Evolutionary conservation across 495 filamentous ascomycete species (phyloP), one percentile per base, ranked within the genome.

Genomic region (Lophiostoma macrostomum): DNA sequence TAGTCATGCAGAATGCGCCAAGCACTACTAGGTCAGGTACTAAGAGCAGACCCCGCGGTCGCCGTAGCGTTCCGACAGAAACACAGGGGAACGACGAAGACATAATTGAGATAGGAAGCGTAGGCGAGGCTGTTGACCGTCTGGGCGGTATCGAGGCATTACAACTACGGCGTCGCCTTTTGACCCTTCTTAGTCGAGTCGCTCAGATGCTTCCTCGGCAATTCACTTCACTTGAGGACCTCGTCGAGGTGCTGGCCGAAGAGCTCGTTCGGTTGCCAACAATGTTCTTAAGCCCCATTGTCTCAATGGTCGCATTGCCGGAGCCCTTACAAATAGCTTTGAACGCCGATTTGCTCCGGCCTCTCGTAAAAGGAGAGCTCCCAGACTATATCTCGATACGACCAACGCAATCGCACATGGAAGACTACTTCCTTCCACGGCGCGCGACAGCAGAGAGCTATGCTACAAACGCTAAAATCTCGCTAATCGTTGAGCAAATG

Each of bases 381-480:
- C 82, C 86, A 0, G 41, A 61, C 19, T 61, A 67, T 42, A 46
- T 64, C 63, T 34, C 75, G 78, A 22, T 56, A 1, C 62, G 67
- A 11, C 67, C 76, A 14, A 69, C 73, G 40, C 71, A 73, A 35
- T 58, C 56, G 1, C 64, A 60, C 4, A 68, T 96, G 19, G 77
- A 87, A 53, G 51, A 73, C 36, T 82, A 80, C 62, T 94, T 82
- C 63, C 73, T 95, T 1, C 90, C 88, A 0, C 88, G 76, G 45
- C 69, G 83, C 1, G 88, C 91, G 0, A 82, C 79, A 38, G 81
- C 76, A 0, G 67, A 76, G 4, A 79, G 74, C 5, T 67, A 77
- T 0, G 76, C 75, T 4, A 88, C 94, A 40, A 96, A 96, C 63
- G 83, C 86, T 2, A 91, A 90, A 68, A 74, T 96, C 27, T 85